A percentile compares a stretch with the other conserved stretches of the same genome.
phyloP scores from a whole-genome alignment of 2,329 filamentous ascomycete species.

The Talaromyces funiculosus region DNA sequence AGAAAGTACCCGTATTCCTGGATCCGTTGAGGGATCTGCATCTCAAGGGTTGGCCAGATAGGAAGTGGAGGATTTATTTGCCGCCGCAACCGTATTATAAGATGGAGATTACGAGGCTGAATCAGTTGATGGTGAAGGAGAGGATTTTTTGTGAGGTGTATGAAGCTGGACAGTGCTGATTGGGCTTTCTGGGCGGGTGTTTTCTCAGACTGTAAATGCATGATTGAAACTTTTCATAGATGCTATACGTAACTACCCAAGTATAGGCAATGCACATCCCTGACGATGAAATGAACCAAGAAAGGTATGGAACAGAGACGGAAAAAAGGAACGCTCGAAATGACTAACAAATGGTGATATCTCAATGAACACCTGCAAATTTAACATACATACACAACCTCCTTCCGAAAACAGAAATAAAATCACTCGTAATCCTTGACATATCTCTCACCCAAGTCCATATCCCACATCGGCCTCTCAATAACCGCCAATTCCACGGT shows the following conservation, averaged over 20 bases:
- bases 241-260: background rate
- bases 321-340: background rate
- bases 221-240: background rate
- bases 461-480: conserved; percentile 78
- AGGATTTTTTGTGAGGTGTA: conserved; percentile 30
- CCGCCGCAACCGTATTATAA: conserved; percentile 31
- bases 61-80: conserved; percentile 27
- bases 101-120: conserved; percentile 25
- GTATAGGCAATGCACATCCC: background rate
- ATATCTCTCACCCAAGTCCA: conserved; percentile 69
- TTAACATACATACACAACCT: background rate
- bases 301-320: background rate
- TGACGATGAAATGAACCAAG: background rate
- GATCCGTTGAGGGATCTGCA: conserved; percentile 28
- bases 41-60: conserved; percentile 13
- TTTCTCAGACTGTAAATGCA: too few relatives aligned
- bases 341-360: background rate
- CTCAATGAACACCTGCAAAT: background rate
- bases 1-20: conserved; percentile 32
- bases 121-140: conserved; percentile 26
- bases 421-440: conserved; percentile 50
- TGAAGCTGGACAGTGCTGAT: conserved; percentile 6
- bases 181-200: too few relatives aligned
- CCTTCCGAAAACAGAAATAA: too few relatives aligned
- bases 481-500: conserved; percentile 73